Percentiles rank a stretch among this genome's conserved stretches.
These are phyloP conservation scores for Spergularia azorica DNA, from an alignment of 179 eudicot genomes.

Conservation along the genomic window DNA sequence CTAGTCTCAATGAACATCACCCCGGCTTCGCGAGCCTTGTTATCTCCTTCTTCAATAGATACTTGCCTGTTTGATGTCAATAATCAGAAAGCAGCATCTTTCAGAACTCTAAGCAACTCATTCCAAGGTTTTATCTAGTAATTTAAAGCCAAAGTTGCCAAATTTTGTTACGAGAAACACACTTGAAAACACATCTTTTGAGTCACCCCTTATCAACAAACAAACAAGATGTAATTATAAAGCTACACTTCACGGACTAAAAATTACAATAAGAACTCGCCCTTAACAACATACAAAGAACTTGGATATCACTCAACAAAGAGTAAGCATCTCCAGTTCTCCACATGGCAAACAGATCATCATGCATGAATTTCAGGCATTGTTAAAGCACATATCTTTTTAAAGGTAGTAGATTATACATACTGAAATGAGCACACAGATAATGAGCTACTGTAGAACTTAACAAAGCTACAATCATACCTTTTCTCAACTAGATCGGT, in stretches of 20 bases:
- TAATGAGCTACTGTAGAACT: not conserved
- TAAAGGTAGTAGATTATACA: too few species aligned
- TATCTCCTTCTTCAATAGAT: slow-evolving; percentile 86
- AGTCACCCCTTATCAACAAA: not conserved
- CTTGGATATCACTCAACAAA: too few species aligned
- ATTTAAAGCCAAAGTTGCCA: not conserved
- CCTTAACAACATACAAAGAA: not conserved
- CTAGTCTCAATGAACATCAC: slow-evolving; percentile 87
- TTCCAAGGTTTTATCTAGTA: not conserved
- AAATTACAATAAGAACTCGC: not conserved
- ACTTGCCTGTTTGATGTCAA: slow-evolving; percentile 63
- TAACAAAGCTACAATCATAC: slow-evolving; percentile 29
- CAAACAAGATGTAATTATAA: not conserved
- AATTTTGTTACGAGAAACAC: too few species aligned
- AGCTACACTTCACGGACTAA: not conserved
- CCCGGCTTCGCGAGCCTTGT: slow-evolving; percentile 66
- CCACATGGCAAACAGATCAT: too few species aligned
- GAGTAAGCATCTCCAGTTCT: not conserved
- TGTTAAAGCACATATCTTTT: too few species aligned
- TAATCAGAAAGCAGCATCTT: not conserved
- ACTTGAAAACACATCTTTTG: too few species aligned
- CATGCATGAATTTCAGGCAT: not conserved
- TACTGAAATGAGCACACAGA: not conserved
- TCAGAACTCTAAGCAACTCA: not conserved
- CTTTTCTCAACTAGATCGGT: slow-evolving; percentile 91